Conservation (phyloP, 345 rosid species). For the Noccaea bulbosa region DNA sequence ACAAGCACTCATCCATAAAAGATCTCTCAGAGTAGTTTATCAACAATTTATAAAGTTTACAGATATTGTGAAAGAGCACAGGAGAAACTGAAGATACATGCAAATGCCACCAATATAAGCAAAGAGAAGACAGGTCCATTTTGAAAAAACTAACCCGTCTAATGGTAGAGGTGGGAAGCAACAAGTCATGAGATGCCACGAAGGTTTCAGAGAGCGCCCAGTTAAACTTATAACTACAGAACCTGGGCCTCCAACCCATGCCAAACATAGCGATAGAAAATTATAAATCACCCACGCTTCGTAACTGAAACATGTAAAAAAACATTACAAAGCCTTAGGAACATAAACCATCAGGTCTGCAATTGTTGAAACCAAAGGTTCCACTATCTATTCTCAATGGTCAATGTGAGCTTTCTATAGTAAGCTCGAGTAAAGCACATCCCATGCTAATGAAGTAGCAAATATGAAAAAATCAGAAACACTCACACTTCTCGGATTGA, state of each 20-base stretch:
- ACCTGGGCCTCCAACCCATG: conserved; percentile 99
- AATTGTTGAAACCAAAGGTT: conserved; percentile 23
- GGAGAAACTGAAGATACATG: conserved; percentile 1
- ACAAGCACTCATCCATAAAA: conserved; percentile 7
- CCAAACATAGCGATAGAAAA: conserved; percentile 87
- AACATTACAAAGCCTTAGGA: not conserved
- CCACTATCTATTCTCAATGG: not conserved
- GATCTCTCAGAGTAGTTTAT: not conserved
- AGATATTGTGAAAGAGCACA: not conserved
- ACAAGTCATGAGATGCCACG: conserved; percentile 85
- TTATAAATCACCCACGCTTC: conserved; percentile 99
- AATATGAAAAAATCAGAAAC: conserved; percentile 11
- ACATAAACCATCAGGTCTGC: conserved; percentile 23
- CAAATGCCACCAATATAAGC: not conserved
- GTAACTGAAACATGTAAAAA: conserved; percentile 61
- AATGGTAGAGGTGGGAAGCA: conserved; percentile 84
- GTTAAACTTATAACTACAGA: conserved; percentile 89
- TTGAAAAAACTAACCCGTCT: conserved; percentile 74
- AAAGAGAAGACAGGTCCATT: conserved; percentile 2
- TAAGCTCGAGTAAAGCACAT: not conserved
- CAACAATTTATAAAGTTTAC: not conserved
- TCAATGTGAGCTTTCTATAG: conserved; percentile 17
- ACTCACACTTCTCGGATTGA: conserved; percentile 98
- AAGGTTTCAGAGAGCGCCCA: conserved; percentile 84
- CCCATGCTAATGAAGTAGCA: not conserved